These are phyloP conservation scores for Stachybotrys chlorohalonatus DNA, from an alignment of 2,329 filamentous ascomycete genomes.

Conservation along the genomic window DNA sequence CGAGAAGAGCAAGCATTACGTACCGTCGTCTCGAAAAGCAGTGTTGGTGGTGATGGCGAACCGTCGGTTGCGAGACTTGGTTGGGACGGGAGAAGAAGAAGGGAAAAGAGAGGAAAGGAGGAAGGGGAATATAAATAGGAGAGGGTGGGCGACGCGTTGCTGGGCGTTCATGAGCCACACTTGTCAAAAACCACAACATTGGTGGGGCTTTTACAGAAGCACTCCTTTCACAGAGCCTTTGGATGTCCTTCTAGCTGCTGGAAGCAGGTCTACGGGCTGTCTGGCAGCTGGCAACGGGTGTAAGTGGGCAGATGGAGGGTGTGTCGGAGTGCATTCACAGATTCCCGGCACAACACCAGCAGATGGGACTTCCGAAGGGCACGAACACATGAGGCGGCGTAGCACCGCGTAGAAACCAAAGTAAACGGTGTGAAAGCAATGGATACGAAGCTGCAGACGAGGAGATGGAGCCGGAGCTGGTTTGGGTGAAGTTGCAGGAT, in stretches of 20 bases:
- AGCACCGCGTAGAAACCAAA: too few relatives aligned
- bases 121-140: background rate
- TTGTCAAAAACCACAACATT: background rate
- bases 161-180: background rate
- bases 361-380: background rate
- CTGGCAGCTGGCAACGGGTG: background rate
- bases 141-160: too few relatives aligned
- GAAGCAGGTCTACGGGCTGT: background rate
- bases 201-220: background rate
- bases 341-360: background rate
- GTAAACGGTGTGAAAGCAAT: too few relatives aligned
- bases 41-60: background rate
- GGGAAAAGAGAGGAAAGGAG: background rate
- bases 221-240: background rate
- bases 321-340: background rate
- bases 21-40: background rate
- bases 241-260: background rate
- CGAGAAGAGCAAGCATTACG: background rate
- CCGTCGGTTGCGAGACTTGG: background rate
- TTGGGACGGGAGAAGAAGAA: background rate
- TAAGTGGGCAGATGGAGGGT: background rate
- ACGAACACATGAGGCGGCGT: background rate
- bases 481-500: too few relatives aligned
- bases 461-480: too few relatives aligned
- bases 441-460: too few relatives aligned